Evolutionary conservation across 352 stramenopile species (phyloP).

Genomic region (Labyrinthula sp.): DNA sequence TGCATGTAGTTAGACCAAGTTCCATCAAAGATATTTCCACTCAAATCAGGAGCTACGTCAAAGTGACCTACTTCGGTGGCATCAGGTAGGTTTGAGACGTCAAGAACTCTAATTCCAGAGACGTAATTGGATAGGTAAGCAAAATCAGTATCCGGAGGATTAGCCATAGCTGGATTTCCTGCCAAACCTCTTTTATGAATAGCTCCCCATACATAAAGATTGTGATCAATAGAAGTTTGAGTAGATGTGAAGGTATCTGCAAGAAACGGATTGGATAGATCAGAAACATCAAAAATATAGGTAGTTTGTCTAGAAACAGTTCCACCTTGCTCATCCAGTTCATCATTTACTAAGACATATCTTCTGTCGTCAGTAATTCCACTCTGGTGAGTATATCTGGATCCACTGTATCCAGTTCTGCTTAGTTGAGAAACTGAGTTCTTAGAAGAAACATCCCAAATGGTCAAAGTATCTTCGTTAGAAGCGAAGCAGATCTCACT

Average conservation of each 20-base stretch:
- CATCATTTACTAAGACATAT: slow-evolving; percentile 32
- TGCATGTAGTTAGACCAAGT: too few relatives aligned
- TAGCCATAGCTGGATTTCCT: not conserved
- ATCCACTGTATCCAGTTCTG: slow-evolving; percentile 11
- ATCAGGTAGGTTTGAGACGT: too few relatives aligned
- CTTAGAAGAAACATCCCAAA: slow-evolving; percentile 33
- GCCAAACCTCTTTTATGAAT: not conserved
- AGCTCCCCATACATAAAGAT: too few relatives aligned
- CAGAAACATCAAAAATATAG: too few relatives aligned
- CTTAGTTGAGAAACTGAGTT: not conserved
- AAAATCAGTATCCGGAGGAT: not conserved
- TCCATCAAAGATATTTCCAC: too few relatives aligned
- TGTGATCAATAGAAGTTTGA: too few relatives aligned
- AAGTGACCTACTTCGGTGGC: too few relatives aligned
- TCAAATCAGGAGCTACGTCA: too few relatives aligned
- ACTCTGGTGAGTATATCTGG: slow-evolving; percentile 33
- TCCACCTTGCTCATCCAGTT: slow-evolving; percentile 28
- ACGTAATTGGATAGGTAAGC: slow-evolving; percentile 11
- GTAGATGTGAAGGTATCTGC: too few relatives aligned
- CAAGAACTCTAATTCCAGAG: not conserved
- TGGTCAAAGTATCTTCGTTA: slow-evolving; percentile 27
- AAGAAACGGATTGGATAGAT: too few relatives aligned
- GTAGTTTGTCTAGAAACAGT: too few relatives aligned
- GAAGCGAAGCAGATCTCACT: slow-evolving; percentile 30
- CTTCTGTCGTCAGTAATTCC: slow-evolving; percentile 32